Evolutionary conservation across 257 asterid species (phyloP).

Genomic region (Eucommia ulmoides): DNA sequence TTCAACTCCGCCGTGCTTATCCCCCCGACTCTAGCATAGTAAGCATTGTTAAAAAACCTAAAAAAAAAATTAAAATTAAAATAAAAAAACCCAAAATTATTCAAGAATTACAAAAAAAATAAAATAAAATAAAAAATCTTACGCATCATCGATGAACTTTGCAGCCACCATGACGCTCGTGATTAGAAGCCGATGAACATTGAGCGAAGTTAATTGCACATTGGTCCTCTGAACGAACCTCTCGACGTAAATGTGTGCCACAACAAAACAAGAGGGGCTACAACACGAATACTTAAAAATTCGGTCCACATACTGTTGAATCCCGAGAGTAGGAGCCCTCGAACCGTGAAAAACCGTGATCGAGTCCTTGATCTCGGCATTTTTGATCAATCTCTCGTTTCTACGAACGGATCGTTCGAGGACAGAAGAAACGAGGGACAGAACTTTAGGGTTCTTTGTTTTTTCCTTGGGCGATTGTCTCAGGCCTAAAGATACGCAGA

Average conservation of each 20-base stretch:
- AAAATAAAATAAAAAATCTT: constrained; percentile 21
- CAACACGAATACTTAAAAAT: constrained; percentile 80
- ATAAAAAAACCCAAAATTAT: no score
- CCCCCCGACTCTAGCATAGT: constrained; percentile 92
- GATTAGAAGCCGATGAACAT: constrained; percentile 72
- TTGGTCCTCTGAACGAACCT: constrained; percentile 45
- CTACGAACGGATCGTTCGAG: constrained; percentile 56
- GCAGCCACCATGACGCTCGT: constrained; percentile 93
- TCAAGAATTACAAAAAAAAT: no score
- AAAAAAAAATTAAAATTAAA: no score
- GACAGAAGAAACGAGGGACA: constrained; percentile 47
- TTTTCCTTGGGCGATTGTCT: constrained; percentile 29
- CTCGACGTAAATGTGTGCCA: constrained; percentile 67
- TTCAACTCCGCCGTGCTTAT: constrained; percentile 70
- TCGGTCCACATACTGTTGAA: constrained; percentile 68
- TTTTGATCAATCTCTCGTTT: constrained; percentile 44
- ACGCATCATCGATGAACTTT: constrained; percentile 89
- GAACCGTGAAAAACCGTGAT: constrained; percentile 74
- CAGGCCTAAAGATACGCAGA: constrained; percentile 47
- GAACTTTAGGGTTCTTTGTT: constrained; percentile 45
- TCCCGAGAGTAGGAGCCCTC: constrained; percentile 58
- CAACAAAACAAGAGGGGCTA: constrained; percentile 83
- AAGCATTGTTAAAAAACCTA: constrained; percentile 85
- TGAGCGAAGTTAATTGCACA: constrained; percentile 47
- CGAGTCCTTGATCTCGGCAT: constrained; percentile 32